These are phyloP conservation scores for Chlamydomonas sp. DNA, from an alignment of 139 green algal species.

Conservation along the genomic window DNA sequence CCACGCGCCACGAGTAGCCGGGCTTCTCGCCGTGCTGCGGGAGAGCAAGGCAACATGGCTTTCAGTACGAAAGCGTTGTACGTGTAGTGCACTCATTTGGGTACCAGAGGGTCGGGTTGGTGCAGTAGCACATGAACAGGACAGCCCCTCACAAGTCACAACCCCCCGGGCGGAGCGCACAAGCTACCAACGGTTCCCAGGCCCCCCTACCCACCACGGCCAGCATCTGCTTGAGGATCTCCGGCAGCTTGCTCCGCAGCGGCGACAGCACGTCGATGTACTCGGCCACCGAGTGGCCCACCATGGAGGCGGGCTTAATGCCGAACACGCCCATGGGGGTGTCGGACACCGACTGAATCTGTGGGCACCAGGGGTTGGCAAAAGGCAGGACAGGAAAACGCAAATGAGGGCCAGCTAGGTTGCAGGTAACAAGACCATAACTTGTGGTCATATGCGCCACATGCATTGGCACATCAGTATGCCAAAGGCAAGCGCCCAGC, in stretches of 20 bases:
- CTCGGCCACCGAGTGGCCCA: constrained; percentile 28
- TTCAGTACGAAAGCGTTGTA: too few relatives aligned
- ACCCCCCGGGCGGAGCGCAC: too few relatives aligned
- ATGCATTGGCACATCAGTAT: not conserved
- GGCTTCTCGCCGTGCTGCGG: constrained; percentile 27
- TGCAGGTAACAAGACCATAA: too few relatives aligned
- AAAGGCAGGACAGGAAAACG: not conserved
- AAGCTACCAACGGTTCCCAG: too few relatives aligned
- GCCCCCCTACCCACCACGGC: constrained; percentile 2
- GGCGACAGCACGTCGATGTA: constrained; percentile 35
- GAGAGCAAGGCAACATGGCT: not conserved
- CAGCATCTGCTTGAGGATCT: constrained; percentile 37
- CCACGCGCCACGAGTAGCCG: constrained; percentile 36
- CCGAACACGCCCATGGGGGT: constrained; percentile 44
- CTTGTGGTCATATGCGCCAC: not conserved
- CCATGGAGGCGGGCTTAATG: constrained; percentile 30
- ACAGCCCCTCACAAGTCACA: too few relatives aligned
- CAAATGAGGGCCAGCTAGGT: too few relatives aligned
- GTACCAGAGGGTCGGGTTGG: too few relatives aligned
- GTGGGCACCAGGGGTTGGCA: not conserved
- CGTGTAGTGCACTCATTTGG: too few relatives aligned
- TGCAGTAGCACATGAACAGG: too few relatives aligned
- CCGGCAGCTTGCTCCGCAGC: constrained; percentile 3
- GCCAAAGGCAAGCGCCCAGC: not conserved
- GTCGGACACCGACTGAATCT: constrained; percentile 22